Evolutionary conservation across 352 stramenopile genomes (phyloP), one percentile per base, ranked within the genome.

Genomic region (Pythium insidiosum): DNA sequence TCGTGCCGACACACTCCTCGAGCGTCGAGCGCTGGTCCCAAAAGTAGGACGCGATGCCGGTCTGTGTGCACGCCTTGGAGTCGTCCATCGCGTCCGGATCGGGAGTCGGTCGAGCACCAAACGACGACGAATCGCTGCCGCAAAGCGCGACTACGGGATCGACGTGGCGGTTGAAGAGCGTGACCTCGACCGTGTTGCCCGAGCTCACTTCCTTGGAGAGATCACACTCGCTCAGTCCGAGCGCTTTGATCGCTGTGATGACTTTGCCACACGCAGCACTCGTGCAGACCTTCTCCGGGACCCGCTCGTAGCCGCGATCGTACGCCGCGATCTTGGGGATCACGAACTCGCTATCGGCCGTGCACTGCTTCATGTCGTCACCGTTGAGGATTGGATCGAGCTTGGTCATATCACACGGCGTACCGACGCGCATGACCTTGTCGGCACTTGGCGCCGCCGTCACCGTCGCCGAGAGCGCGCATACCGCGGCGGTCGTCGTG

Each of bases 381-480:
- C 29, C 18, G 9, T 30, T n/a, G 4, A 50, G 22, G 24, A 50
- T 20, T 0, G 43, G 43, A 5, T 3, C 15, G 43, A 50, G 43
- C 30, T 50, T 31, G 43, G 29, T 25, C 43, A 50, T 41, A 24
- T 50, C 31, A 12, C 30, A 50, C 22, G 30, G 18, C 10, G 42
- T 15, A n/a, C n/a, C n/a, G n/a, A n/a, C n/a, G n/a, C n/a, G n/a
- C n/a, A n/a, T n/a, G n/a, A n/a, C n/a, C n/a, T n/a, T n/a, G n/a
- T n/a, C n/a, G n/a, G n/a, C n/a, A n/a, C n/a, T n/a, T n/a, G n/a
- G n/a, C n/a, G n/a, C n/a, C n/a, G n/a, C n/a, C n/a, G n/a, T n/a
- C n/a, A n/a, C n/a, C n/a, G n/a, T n/a, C n/a, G n/a, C n/a, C n/a
- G n/a, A n/a, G n/a, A n/a, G n/a, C n/a, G n/a, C n/a, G n/a, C n/a